Base-by-base conservation (phyloP, 2,329 filamentous ascomycete species). In the Botrytis squamosa region DNA sequence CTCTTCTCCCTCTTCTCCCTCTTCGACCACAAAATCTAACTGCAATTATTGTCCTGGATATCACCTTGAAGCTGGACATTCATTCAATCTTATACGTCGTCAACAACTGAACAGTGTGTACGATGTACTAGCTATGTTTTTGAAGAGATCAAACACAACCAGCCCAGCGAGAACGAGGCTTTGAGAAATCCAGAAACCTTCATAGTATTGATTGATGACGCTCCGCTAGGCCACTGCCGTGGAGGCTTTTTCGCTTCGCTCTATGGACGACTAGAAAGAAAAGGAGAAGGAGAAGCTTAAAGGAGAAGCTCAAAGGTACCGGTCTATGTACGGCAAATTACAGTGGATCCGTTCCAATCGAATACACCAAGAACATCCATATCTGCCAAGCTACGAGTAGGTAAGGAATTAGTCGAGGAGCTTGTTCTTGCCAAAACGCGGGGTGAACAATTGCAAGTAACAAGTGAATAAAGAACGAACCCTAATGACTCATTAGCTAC, bases 171-270 rank as follows among this genome's bases (percentile, higher is more conserved):
- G 52, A 29, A 29, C n/a, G 14, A 29, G 6, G n/a, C 3, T 8
- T 29, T 7, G n/a, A 29, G 3, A 16, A 9, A n/a, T n/a, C 49
- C 14, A 52, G 52, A 55, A 55, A 7, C 52, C 52, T 55, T 18
- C 52, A 29, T 29, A 18, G 18, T n/a, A 29, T 65, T 8, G n/a
- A 9, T 49, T 49, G 29, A 49, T 66, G 64, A 66, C 44, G 64
- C 64, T 38, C 63, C 40, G 62, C 62, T 44, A 3, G 60, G 60
- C 38, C 60, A 63, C 60, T 63, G 60, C 38, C 38, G 60, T 63
- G 60, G 60, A 63, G 38, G 38, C 60, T 29, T 63, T 29, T 63
- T 63, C 60, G 60, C 40, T 64, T 33, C 40, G 40, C 62, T 64
- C 62, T 14, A 64, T n/a, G 49, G 5, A 16, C 7, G 14, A n/a